Percentiles rank a stretch among this genome's conserved stretches.
Conservation (phyloP, 768 basidiomycete species). For the Mycena latifolia region DNA sequence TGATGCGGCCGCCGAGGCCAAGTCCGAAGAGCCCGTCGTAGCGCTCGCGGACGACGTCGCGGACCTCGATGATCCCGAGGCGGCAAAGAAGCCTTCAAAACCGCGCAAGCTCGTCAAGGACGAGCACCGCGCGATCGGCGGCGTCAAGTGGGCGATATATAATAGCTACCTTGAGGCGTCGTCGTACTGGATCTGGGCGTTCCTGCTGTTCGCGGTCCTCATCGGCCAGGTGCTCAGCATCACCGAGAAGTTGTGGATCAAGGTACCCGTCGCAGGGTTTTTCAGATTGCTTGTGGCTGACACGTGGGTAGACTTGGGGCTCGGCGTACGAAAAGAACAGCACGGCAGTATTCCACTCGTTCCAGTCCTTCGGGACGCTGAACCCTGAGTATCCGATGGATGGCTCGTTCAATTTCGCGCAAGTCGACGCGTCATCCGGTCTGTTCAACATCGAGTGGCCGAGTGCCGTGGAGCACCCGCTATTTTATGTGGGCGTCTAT, state of each 20-base stretch:
- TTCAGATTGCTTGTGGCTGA: not conserved
- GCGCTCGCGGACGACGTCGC: constrained; percentile 42
- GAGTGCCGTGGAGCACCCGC: constrained; percentile 64
- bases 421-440: constrained; percentile 18
- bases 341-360: constrained; percentile 3
- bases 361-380: constrained; percentile 24
- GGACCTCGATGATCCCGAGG: constrained; percentile 44
- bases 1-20: constrained; percentile 62
- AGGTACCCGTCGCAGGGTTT: constrained; percentile 41
- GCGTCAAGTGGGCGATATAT: constrained; percentile 84
- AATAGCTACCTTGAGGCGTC: constrained; percentile 79
- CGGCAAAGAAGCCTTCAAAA: constrained; percentile 58
- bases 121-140: constrained; percentile 83
- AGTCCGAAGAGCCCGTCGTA: constrained; percentile 57
- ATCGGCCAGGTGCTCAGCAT: constrained; percentile 52
- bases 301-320: constrained; percentile 57
- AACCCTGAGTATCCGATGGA: constrained; percentile 29
- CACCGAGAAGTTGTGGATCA: constrained; percentile 64
- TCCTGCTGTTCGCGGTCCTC: constrained; percentile 63
- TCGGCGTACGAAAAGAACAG: constrained; percentile 52
- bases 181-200: constrained; percentile 79
- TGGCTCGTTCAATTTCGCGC: constrained; percentile 16
- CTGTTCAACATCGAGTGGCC: constrained; percentile 49
- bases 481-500: constrained; percentile 75
- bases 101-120: constrained; percentile 84